Percentiles rank a stretch among this genome's conserved stretches.
phyloP scores from a whole-genome alignment of 208 protist species.

The Trypanosoma platydactyli region DNA sequence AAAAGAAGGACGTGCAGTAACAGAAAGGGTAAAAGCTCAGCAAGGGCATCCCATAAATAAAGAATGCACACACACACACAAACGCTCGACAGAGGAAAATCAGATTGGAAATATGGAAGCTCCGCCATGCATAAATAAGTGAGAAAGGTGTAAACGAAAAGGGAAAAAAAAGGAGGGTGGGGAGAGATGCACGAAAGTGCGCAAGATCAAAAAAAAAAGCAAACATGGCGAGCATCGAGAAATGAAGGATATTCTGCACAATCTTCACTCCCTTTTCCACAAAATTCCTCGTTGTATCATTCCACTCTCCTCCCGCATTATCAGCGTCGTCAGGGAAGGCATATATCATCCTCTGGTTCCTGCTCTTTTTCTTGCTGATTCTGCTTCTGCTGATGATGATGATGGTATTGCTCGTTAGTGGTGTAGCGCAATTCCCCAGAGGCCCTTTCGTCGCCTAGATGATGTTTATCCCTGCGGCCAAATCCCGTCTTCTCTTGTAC shows the following conservation, averaged over 20 bases:
- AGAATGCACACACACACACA: background rate
- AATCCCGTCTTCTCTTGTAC: constrained; percentile 22
- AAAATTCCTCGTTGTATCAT: too few relatives aligned
- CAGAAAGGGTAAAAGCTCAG: constrained; percentile 10
- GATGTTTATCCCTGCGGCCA: background rate
- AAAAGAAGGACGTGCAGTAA: constrained; percentile 8
- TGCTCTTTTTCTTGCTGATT: background rate
- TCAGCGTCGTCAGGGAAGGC: too few relatives aligned
- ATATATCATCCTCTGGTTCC: too few relatives aligned
- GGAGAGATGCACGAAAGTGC: constrained; percentile 1
- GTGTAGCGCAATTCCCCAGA: background rate
- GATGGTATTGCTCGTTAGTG: background rate
- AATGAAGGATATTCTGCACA: too few relatives aligned
- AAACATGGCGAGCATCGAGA: background rate
- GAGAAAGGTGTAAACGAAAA: constrained; percentile 9
- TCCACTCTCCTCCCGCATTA: too few relatives aligned
- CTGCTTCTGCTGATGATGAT: background rate
- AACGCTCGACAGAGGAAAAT: constrained; percentile 17
- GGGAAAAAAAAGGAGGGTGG: constrained; percentile 2
- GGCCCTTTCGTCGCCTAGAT: background rate
- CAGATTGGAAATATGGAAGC: constrained; percentile 12
- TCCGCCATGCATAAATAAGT: constrained; percentile 6
- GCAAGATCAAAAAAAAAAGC: constrained; percentile 24
- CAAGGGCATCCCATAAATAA: background rate
- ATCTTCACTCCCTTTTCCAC: too few relatives aligned